phyloP scores from a whole-genome alignment of 345 rosid genomes.

The Rhodamnia argentea region DNA sequence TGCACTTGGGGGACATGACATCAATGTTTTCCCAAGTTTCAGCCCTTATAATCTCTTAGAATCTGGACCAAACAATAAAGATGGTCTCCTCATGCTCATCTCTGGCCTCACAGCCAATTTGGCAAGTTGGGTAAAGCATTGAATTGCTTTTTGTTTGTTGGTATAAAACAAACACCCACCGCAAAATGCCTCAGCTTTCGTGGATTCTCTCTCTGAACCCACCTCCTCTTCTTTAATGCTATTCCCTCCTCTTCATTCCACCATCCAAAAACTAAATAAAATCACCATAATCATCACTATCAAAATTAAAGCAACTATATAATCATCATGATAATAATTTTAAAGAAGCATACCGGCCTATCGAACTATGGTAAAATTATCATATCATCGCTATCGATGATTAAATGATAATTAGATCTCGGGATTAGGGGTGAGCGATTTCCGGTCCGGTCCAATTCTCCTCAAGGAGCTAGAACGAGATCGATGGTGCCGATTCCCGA shows the following conservation, averaged over 20 bases:
- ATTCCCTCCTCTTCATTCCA: background rate
- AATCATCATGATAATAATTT: background rate
- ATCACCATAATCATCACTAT: background rate
- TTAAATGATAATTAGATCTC: background rate
- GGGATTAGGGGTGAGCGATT: no score
- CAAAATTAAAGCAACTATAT: background rate
- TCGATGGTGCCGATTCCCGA: no score
- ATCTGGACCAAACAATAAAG: background rate
- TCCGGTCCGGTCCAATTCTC: no score
- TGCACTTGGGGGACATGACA: background rate
- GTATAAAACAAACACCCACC: background rate
- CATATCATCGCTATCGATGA: background rate
- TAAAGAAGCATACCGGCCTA: background rate
- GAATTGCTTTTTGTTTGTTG: background rate
- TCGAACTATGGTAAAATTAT: background rate
- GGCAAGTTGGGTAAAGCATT: background rate
- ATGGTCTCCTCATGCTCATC: background rate
- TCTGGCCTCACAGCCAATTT: background rate
- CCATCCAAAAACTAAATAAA: background rate
- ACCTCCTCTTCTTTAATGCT: background rate
- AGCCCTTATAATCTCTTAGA: background rate
- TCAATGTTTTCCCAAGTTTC: background rate
- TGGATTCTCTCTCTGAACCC: background rate
- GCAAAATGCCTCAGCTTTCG: background rate
- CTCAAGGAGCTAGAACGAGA: no score